Base-by-base conservation (phyloP, 441 rosid species). In the Euphorbia corollata region DNA sequence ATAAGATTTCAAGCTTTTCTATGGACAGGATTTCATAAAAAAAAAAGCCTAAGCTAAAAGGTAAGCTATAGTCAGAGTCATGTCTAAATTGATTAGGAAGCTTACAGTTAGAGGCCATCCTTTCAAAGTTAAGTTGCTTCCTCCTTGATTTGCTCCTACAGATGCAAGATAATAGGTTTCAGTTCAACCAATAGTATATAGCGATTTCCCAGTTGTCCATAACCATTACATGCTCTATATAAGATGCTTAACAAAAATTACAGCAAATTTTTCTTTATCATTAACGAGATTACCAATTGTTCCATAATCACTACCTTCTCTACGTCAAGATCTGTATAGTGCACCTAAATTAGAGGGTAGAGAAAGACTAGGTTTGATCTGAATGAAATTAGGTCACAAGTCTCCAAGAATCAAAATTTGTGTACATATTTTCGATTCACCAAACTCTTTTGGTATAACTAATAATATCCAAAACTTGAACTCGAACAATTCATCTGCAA, bases 61-160 rank as follows among this genome's bases (percentile, higher is more conserved):
- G 57, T 18, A 24, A 41, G 7, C 24, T 24, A 43, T 27, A 43
- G 13, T n/a, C 6, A 22, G 55, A 38, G 15, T 27, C 39, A 45
- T 59, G 50, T 58, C 38, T 38, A 43, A 15, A 10, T 47, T 10
- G 8, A 7, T 41, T 16, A 24, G 3, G 63, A 59, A 72, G 73
- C 87, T 88, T 79, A 94, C 99, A 0, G 98, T 83, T 57, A 94
- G 80, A 8, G 99, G 99, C 99, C 98, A 91, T 73, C 99, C 98
- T 84, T 91, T 91, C 74, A 94, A 79, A 63, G 99, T 83, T 75
- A 91, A 80, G 80, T 82, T 87, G 84, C 79, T 87, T 67, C 88
- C 86, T 41, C 86, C 90, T 77, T 89, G 98, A 79, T 79, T 87
- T 73, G 92, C 84, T 68, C 97, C 99, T 94, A 78, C 47, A 43